A percentile compares a stretch with the other conserved stretches of the same genome.
These are phyloP conservation scores for Liquidambar formosana DNA, from an alignment of 164 flowering plant species.

Conservation along the genomic window DNA sequence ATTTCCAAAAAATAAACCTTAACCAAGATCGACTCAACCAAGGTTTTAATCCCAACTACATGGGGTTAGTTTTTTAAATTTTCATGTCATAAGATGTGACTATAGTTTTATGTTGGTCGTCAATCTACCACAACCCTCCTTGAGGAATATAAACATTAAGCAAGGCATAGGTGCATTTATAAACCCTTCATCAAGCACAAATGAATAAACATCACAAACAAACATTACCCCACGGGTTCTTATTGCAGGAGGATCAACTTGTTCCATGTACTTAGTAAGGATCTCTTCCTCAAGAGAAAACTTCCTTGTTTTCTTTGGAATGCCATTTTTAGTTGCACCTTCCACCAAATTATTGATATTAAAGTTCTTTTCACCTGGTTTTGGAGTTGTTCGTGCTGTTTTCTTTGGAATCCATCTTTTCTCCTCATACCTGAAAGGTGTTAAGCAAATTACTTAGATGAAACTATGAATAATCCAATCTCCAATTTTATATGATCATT, in stretches of 20 bases:
- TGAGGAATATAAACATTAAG: background rate
- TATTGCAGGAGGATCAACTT: slow-evolving; percentile 13
- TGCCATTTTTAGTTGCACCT: slow-evolving; percentile 4
- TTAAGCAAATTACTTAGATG: background rate
- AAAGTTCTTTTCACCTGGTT: background rate
- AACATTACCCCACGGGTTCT: slow-evolving; percentile 35
- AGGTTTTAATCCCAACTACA: too few relatives aligned
- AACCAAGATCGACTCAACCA: too few relatives aligned
- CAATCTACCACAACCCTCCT: too few relatives aligned
- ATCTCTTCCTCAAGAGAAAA: slow-evolving; percentile 47
- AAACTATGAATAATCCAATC: background rate
- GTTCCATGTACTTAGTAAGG: slow-evolving; percentile 21
- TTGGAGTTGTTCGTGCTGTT: slow-evolving; percentile 15
- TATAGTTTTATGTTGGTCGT: too few relatives aligned
- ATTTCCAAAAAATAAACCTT: too few relatives aligned
- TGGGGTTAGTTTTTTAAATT: too few relatives aligned
- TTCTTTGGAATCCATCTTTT: slow-evolving; percentile 40
- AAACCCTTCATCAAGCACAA: background rate
- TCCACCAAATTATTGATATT: slow-evolving; percentile 5
- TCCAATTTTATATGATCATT: background rate
- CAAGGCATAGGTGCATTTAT: background rate
- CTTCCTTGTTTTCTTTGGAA: slow-evolving; percentile 34
- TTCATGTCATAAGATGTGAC: too few relatives aligned
- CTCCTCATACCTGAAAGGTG: slow-evolving; percentile 43
- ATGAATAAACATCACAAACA: background rate